A percentile compares a stretch with the other conserved stretches of the same genome.
Evolutionary conservation across 164 flowering plant species (phyloP).

Genomic region (Stephania japonica): DNA sequence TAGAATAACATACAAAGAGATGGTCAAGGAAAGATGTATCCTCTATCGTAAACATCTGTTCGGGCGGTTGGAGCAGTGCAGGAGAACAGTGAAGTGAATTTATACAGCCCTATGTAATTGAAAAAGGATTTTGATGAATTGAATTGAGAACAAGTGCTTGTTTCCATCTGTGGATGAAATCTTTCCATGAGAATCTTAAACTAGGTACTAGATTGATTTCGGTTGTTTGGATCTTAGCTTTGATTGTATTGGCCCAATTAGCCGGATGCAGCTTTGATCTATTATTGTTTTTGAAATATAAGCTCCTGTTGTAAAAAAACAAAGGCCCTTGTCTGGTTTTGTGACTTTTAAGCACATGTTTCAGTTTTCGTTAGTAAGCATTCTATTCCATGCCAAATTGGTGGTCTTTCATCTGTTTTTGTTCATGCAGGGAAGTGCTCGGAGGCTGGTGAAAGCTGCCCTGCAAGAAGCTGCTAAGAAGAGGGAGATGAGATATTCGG

Average conservation of each 20-base stretch:
- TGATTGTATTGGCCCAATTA: too few species aligned
- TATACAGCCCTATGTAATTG: background rate
- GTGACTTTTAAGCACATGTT: background rate
- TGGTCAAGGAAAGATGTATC: background rate
- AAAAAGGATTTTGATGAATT: background rate
- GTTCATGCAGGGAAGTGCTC: slow-evolving; percentile 68
- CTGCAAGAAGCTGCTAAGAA: slow-evolving; percentile 85
- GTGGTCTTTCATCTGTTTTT: slow-evolving; percentile 7
- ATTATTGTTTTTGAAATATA: background rate
- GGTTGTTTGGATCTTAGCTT: too few species aligned
- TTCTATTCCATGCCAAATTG: background rate
- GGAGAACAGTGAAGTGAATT: background rate
- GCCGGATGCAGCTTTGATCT: background rate
- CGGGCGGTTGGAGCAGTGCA: background rate
- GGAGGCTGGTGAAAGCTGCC: slow-evolving; percentile 68
- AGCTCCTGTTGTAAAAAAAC: background rate
- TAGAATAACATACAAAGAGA: background rate
- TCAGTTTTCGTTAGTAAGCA: background rate
- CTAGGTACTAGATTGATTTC: too few species aligned
- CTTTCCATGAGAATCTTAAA: background rate
- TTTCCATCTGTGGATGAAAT: background rate
- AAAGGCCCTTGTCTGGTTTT: background rate
- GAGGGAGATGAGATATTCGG: slow-evolving; percentile 76
- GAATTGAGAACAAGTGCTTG: background rate
- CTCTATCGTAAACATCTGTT: background rate